Evolutionary conservation across 768 basidiomycete genomes (phyloP), one percentile per base, ranked within the genome.

Genomic region (Leucosporidium creatinivorum): DNA sequence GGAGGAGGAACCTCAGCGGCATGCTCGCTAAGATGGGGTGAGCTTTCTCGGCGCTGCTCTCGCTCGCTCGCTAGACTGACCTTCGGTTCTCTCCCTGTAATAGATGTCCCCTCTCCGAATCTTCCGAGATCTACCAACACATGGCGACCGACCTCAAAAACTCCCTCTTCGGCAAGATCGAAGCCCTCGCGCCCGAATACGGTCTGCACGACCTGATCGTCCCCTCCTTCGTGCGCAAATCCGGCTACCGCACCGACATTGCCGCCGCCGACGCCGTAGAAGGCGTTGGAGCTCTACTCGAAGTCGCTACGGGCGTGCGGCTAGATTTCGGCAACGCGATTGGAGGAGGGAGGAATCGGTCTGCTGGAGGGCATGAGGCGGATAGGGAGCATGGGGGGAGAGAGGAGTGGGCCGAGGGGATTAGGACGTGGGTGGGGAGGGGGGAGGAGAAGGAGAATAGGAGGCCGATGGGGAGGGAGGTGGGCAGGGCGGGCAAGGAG

Each of bases 1-100:
- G 96, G 26, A 83, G 89, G 68, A 93, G 92, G 77, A 84, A 86
- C 70, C 79, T 99, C 63, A 90, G 88, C 1, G 96, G 94, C 12
- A 80, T 99, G 59, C 81, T 99, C 28, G 96, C 96, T 21, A 98
- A 98, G 81, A 99, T 99, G 91, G 96, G 96, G 93, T 97, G 77
- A 51, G 73, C 62, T 48, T 47, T 19, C 49, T 59, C 26, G 39
- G 39, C 39, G 39, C 26, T 30, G 51, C 31, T 28, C 49, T 47
- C 28, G 64, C 69, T 47, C 68, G 47, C 17, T 25, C 56, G 13
- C 10, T 44, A 6, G 15, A 44, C 39, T 44, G 39, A 39, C 47
- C 15, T 23, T 44, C 49, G 0, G 25, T 30, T 63, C 55, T 52
- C 13, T 15, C 21, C n/a, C 39, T 44, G 18, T 18, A 33, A 10